Base-by-base conservation (phyloP, 768 basidiomycete species). In the Suillus luteus region DNA sequence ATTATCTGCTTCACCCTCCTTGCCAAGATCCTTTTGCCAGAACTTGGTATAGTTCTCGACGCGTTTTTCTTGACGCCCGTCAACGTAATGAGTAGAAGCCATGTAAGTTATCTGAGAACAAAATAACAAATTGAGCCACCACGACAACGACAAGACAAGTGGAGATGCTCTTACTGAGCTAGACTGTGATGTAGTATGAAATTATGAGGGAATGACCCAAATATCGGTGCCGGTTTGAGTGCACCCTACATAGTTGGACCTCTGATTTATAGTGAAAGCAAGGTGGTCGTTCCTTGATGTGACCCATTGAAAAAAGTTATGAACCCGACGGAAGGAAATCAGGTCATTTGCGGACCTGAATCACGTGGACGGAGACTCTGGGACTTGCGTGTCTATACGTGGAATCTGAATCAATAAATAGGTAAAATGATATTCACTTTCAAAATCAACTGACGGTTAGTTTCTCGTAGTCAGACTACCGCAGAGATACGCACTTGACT, bases 41-140 rank as follows among this genome's bases (percentile, higher is more conserved):
- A 93, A 95, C 72, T 86, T 86, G 69, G 90, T 90, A 80, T 99
- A 99, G 77, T 86, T 88, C 73, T 86, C 86, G 54, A 94, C 90
- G 55, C 93, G 91, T 67, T 81, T 78, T 67, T 81, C 79, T 58
- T 86, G 78, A 59, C 90, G 88, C 62, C 85, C 87, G 68, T 91
- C 91, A 38, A 74, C 62, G 43, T 78, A 77, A 65, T 76, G 73
- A 51, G 65, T 68, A 15, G 72, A 60, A 62, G 37, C 40, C 64
- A 27, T 59, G 40, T 61, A n/a, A n/a, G n/a, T n/a, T n/a, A 22
- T 35, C 33, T 24, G 19, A 58, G 2, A 27, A 58, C 24, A 41
- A 41, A 52, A 60, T 8, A 31, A 51, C 38, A 59, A 35, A 31
- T 5, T 14, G 15, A 35, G 24, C 17, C 38, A 9, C 38, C 14